phyloP scores from a whole-genome alignment of 176 grass and related monocot species.

The Oryza coarctata region DNA sequence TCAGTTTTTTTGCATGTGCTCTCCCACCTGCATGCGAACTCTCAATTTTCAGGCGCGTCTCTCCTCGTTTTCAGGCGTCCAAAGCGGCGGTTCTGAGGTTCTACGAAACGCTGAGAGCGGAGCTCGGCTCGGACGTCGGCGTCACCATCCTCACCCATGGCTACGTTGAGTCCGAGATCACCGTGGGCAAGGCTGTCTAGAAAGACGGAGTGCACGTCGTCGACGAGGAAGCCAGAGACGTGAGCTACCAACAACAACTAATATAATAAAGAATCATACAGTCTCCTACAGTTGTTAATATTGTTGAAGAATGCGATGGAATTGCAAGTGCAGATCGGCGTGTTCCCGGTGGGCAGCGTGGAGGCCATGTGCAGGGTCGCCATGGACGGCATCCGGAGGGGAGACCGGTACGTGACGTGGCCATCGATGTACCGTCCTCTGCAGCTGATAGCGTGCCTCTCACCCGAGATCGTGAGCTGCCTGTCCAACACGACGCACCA shows the following conservation, averaged over 20 bases:
- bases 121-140: slow-evolving; percentile 47
- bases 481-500: not conserved
- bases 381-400: slow-evolving; percentile 28
- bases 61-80: slow-evolving; percentile 30
- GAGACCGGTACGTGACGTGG: slow-evolving; percentile 51
- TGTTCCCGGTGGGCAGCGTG: slow-evolving; percentile 42
- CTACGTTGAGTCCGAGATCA: slow-evolving; percentile 54
- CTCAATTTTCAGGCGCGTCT: too few species aligned
- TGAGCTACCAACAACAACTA: not conserved
- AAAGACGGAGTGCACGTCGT: slow-evolving; percentile 42
- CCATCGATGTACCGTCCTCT: slow-evolving; percentile 47
- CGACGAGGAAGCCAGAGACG: slow-evolving; percentile 43
- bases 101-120: slow-evolving; percentile 50
- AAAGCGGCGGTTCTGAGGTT: slow-evolving; percentile 57
- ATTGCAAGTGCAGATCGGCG: slow-evolving; percentile 44
- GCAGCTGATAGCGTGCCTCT: slow-evolving; percentile 27
- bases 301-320: too few species aligned
- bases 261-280: too few species aligned
- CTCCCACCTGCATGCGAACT: too few species aligned
- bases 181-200: slow-evolving; percentile 48
- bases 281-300: too few species aligned
- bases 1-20: not conserved
- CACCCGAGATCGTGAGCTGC: slow-evolving; percentile 43
- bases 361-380: slow-evolving; percentile 37
- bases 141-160: slow-evolving; percentile 49